Evolutionary conservation across 1,139 yeast species (phyloP), one percentile per base, ranked within the genome.

Genomic region (Debaryomyces singareniensis): DNA sequence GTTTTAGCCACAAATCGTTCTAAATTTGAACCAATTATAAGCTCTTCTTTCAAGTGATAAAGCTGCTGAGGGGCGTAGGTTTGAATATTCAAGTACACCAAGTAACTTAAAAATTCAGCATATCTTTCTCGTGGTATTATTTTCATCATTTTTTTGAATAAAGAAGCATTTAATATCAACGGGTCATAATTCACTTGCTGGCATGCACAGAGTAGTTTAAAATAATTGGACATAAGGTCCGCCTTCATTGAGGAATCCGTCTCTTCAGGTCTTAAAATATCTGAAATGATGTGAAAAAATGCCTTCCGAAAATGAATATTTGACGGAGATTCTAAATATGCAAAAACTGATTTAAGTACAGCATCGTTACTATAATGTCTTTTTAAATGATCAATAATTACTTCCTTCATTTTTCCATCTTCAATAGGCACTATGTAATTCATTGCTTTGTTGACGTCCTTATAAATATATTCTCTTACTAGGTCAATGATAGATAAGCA

Each of bases 1-100:
- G 71, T 64, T 29, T 65, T 43, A 4, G 55, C 55, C 3, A 62
- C 48, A 33, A 54, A 59, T 27, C 49, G 48, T 3, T 64, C 66
- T 15, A 55, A 34, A 25, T 53, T 51, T 2, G 58, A 45, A 2
- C 70, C 68, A 5, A 35, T 38, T 20, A 45, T 34, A 12, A 66
- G 43, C 2, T 41, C 42, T 12, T 38, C 38, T 29, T 56, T 60
- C 13, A 66, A 34, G 1, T 29, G 18, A n/a, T 43, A 37, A 16
- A 58, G 34, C 2, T 35, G 34, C 3, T 33, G 26, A 4, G 32
- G 27, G 12, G 46, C 34, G 11, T 40, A 37, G 3, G 66, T 48
- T 30, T 53, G 56, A 15, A 66, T 44, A 37, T 66, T 65, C 12
- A 64, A 34, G 21, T 55, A 52, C 10, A 67, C 48, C 29, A 64